Evolutionary conservation across 2,329 filamentous ascomycete genomes (phyloP), one percentile per base, ranked within the genome.

Genomic region (Aspergillus pseudoterreus): DNA sequence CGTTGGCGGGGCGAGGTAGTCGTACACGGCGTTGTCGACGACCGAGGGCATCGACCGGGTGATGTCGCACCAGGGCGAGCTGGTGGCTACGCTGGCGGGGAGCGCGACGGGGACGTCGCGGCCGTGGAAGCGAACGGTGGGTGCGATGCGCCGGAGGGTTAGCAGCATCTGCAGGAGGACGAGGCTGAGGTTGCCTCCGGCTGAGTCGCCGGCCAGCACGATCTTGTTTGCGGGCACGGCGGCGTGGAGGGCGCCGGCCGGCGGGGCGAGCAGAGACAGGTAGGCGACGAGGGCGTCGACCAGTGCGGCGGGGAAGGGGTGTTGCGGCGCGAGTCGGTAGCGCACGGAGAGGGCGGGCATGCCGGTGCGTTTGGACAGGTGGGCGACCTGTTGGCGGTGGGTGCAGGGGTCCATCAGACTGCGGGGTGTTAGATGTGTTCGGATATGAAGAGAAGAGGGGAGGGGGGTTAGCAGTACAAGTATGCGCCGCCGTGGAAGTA

Each of bases 401-500:
- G 70, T 70, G 54, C 68, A 72, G 11, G 75, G 74, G 52, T 77
- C 74, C 68, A 75, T 69, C 35, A 75, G 51, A 45, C 72, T 75
- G 50, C n/a, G 17, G 6, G 21, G 9, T 2, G 24, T 38, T 12
- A 41, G 9, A 27, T 15, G 35, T 15, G 17, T 24, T 24, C 11
- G 35, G 4, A n/a, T 17, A 43, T 19, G 36, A 19, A 12, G 8
- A 17, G 27, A 45, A 39, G 48, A 14, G 10, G 35, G 15, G 27
- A 45, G 36, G 48, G 14, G 10, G 33, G 15, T 27, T n/a, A 2
- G 6, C 64, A 71, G 57, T 57, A 75, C 73, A 71, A 73, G 58
- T 75, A 74, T 35, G 72, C 74, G 5, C 75, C 75, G 15, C 75
- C 75, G 54, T 78, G 75, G 50, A 77, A 69, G 55, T 76, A 77